Evolutionary conservation across 2,329 filamentous ascomycete genomes (phyloP).

Genomic region (Aspergillus aculeatinus): DNA sequence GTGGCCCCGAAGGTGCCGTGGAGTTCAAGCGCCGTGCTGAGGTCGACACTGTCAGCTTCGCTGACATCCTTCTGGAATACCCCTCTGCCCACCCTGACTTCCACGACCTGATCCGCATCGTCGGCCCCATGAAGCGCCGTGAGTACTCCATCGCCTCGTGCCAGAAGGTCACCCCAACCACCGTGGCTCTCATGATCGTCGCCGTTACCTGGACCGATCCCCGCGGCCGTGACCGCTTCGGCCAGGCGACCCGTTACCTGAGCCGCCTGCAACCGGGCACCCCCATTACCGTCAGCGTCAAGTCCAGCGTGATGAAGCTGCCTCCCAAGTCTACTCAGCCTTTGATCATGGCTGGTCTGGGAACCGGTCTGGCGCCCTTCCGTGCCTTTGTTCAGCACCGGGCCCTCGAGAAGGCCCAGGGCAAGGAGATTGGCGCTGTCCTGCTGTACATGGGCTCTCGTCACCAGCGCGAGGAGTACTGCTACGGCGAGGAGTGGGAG

Average conservation of each 20-base stretch:
- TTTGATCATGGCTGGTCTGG: slow-evolving; percentile 98
- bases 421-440: slow-evolving; percentile 89
- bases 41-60: slow-evolving; percentile 86
- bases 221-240: slow-evolving; percentile 81
- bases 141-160: slow-evolving; percentile 99
- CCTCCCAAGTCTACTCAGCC: slow-evolving; percentile 82
- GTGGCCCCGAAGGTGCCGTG: slow-evolving; percentile 72
- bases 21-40: slow-evolving; percentile 93
- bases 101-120: slow-evolving; percentile 83
- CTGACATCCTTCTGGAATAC: slow-evolving; percentile 87
- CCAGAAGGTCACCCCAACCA: slow-evolving; percentile 86
- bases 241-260: slow-evolving; percentile 90
- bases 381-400: slow-evolving; percentile 98
- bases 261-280: slow-evolving; percentile 71
- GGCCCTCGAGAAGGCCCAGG: slow-evolving; percentile 95
- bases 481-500: slow-evolving; percentile 99
- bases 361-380: slow-evolving; percentile 97
- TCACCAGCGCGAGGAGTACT: slow-evolving; percentile 96
- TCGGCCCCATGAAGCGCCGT: slow-evolving; percentile 88
- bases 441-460: slow-evolving; percentile 95
- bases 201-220: slow-evolving; percentile 94
- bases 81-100: slow-evolving; percentile 82
- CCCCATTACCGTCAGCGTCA: slow-evolving; percentile 86
- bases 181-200: slow-evolving; percentile 94
- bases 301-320: slow-evolving; percentile 99